A percentile compares a stretch with the other conserved stretches of the same genome.
Evolutionary conservation across 1,284 basidiomycete species (phyloP).

Genomic region (Marasmius fiardii): DNA sequence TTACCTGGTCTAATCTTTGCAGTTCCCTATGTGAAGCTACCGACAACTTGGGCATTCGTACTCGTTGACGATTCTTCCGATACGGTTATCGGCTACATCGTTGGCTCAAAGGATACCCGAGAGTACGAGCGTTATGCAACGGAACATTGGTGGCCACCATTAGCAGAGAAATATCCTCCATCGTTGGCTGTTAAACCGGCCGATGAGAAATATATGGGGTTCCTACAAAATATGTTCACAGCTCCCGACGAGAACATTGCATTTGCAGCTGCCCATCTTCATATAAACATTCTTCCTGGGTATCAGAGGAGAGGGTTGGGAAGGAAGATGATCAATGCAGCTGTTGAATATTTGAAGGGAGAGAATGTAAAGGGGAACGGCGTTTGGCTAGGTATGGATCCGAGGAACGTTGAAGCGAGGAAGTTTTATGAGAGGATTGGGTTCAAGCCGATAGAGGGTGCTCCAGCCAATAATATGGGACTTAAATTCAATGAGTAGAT

Average conservation of each 20-base stretch:
- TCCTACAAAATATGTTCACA: slow-evolving; percentile 45
- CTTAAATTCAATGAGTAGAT: slow-evolving; percentile 43
- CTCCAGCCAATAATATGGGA: slow-evolving; percentile 42
- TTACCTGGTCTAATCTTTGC: slow-evolving; percentile 69
- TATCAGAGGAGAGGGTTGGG: slow-evolving; percentile 66
- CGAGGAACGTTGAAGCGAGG: slow-evolving; percentile 51
- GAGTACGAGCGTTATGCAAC: slow-evolving; percentile 48
- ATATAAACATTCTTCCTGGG: slow-evolving; percentile 60
- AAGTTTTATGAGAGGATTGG: slow-evolving; percentile 56
- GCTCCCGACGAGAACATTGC: slow-evolving; percentile 44
- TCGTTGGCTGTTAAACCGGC: slow-evolving; percentile 35
- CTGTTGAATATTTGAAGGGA: slow-evolving; percentile 46
- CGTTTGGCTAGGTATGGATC: slow-evolving; percentile 62
- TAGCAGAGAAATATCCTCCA: slow-evolving; percentile 49
- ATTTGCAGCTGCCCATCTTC: slow-evolving; percentile 63
- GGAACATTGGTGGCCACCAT: slow-evolving; percentile 56
- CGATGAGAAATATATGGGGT: slow-evolving; percentile 47
- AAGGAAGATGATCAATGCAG: slow-evolving; percentile 47
- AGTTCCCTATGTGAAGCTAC: slow-evolving; percentile 68
- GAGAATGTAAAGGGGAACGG: slow-evolving; percentile 39
- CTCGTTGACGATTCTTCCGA: slow-evolving; percentile 48
- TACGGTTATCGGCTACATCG: slow-evolving; percentile 55
- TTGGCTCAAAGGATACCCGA: slow-evolving; percentile 59
- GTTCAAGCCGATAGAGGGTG: slow-evolving; percentile 49
- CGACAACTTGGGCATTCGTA: slow-evolving; percentile 68